Percentiles rank a stretch among this genome's conserved stretches.
These are phyloP conservation scores for Ziziphus jujuba DNA, from an alignment of 306 rosid species.

Conservation along the genomic window DNA sequence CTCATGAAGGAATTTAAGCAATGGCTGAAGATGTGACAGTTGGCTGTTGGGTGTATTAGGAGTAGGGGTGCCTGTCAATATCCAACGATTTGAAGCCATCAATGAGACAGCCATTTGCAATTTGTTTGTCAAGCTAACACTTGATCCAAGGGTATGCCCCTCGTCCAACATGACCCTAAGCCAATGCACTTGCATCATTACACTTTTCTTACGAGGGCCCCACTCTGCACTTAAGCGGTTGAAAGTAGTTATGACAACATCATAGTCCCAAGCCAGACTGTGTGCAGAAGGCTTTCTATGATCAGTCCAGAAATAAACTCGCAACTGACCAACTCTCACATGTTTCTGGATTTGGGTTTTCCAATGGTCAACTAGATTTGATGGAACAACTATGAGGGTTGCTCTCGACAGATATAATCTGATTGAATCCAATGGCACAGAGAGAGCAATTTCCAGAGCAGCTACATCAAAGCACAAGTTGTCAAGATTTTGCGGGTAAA, in stretches of 20 bases:
- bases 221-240: slow-evolving; percentile 95
- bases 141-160: slow-evolving; percentile 98
- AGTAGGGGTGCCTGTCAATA: slow-evolving; percentile 96
- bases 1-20: slow-evolving; percentile 94
- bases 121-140: slow-evolving; percentile 84
- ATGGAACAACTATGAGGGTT: slow-evolving; percentile 88
- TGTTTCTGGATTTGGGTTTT: slow-evolving; percentile 88
- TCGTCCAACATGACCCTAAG: slow-evolving; percentile 89
- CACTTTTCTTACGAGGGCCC: slow-evolving; percentile 74
- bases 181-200: slow-evolving; percentile 88
- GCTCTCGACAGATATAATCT: slow-evolving; percentile 89
- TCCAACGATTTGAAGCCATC: slow-evolving; percentile 91
- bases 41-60: slow-evolving; percentile 97
- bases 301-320: slow-evolving; percentile 72
- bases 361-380: slow-evolving; percentile 92
- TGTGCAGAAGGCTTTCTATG: slow-evolving; percentile 78
- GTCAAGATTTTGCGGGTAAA: slow-evolving; percentile 70
- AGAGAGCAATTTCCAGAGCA: slow-evolving; percentile 81
- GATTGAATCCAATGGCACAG: slow-evolving; percentile 69
- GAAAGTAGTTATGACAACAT: slow-evolving; percentile 89
- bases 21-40: slow-evolving; percentile 85
- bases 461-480: slow-evolving; percentile 78
- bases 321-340: slow-evolving; percentile 70
- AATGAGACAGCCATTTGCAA: slow-evolving; percentile 97
- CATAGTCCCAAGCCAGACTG: slow-evolving; percentile 92